These are phyloP conservation scores for Beauveria australis DNA, from an alignment of 2,329 filamentous ascomycete species.

Conservation along the genomic window DNA sequence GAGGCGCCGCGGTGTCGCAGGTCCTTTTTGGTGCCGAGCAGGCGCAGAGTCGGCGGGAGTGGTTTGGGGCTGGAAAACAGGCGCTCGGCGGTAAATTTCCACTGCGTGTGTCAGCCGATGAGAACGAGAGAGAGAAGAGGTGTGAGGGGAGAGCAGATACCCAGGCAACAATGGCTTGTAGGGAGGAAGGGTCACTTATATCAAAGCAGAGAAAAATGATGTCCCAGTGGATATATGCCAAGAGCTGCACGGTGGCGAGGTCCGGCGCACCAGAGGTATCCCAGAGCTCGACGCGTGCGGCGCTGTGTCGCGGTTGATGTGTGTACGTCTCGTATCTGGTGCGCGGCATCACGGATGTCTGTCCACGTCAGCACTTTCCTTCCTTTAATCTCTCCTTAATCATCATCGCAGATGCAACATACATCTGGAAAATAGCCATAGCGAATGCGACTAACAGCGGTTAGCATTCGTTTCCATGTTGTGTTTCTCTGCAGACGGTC, in stretches of 20 bases:
- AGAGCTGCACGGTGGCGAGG: slow-evolving; percentile 24
- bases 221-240: slow-evolving; percentile 30
- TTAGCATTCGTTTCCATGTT: neutral
- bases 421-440: slow-evolving; percentile 32
- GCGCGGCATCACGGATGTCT: slow-evolving; percentile 25
- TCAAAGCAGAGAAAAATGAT: slow-evolving; percentile 32
- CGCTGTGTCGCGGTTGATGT: slow-evolving; percentile 18
- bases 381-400: neutral
- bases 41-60: slow-evolving; percentile 20
- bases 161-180: slow-evolving; percentile 28
- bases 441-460: slow-evolving; percentile 24
- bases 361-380: slow-evolving; percentile 4
- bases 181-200: slow-evolving; percentile 25
- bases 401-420: slow-evolving; percentile 11
- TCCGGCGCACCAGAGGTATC: slow-evolving; percentile 32
- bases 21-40: slow-evolving; percentile 27
- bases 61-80: slow-evolving; percentile 20
- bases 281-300: slow-evolving; percentile 28
- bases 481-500: slow-evolving; percentile 5
- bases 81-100: slow-evolving; percentile 20
- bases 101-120: slow-evolving; percentile 16
- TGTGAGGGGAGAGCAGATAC: slow-evolving; percentile 15
- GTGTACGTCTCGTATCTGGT: slow-evolving; percentile 29
- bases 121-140: neutral
- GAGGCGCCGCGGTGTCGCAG: slow-evolving; percentile 1